Base-by-base conservation (phyloP, 352 stramenopile species). In the Globisporangium cylindrosporum region DNA sequence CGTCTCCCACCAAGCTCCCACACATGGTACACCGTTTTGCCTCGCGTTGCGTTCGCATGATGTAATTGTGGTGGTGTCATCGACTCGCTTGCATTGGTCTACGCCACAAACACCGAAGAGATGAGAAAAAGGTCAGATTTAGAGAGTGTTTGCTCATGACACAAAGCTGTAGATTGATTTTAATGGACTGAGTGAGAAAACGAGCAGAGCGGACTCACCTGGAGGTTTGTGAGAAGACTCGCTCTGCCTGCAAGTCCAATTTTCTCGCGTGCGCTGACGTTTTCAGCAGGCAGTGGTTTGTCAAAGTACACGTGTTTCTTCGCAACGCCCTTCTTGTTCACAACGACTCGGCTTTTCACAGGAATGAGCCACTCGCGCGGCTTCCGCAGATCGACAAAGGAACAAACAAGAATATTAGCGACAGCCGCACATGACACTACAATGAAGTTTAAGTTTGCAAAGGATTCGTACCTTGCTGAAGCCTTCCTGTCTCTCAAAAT, bases 251-350 rank as follows among this genome's bases (percentile, higher is more conserved):
- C 75, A 34, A 72, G 49, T 3, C 59, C 69, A 20, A 80, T 68
- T 36, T 78, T 81, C 27, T 83, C 73, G 38, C 81, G 68, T 34
- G 76, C 75, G 29, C 59, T 65, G 25, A 80, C 62, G 2, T 29
- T 64, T 43, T 65, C 67, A 43, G 71, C 61, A 12, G 72, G 73
- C 20, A 88, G 66, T 10, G 76, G 67, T 8, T 75, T 74, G 53
- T 94, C 87, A 38, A 94, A 67, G 67, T 79, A 91, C 15, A 92
- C 66, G 24, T 82, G 76, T 18, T 86, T 82, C 49, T 80, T 84
- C 1, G 68, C 38, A 18, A 64, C 69, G 1, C 70, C 71, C 20
- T 63, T 41, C 32, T 67, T 62, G 7, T 73, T 57, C 27, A 86
- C 71, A 9, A 76, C 76, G 5, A 76, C 59, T 58, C 82, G 75